Evolutionary conservation across 805 yeast species (phyloP).

Genomic region (Cyberlindnera maritima): DNA sequence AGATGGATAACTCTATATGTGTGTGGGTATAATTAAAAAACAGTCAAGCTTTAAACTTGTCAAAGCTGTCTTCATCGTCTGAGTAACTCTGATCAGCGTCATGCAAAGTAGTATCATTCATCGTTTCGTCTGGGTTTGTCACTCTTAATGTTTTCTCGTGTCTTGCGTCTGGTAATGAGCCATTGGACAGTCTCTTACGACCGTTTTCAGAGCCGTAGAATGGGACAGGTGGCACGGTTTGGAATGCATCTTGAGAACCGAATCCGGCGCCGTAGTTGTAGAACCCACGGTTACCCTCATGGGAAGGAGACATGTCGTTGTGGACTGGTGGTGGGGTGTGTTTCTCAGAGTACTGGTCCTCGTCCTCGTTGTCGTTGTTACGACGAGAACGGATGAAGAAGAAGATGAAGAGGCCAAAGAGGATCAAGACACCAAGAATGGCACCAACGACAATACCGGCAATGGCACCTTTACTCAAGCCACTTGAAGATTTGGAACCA

Average conservation of each 20-base stretch:
- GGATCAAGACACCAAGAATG: conserved; percentile 43
- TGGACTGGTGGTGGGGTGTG: conserved; percentile 15
- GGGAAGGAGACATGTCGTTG: conserved; percentile 14
- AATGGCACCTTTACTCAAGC: conserved; percentile 44
- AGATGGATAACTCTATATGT: no score
- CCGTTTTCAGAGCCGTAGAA: conserved; percentile 30
- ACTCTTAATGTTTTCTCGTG: conserved; percentile 46
- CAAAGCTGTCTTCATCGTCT: conserved; percentile 13
- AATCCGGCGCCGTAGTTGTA: conserved; percentile 9
- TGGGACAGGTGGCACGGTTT: conserved; percentile 17
- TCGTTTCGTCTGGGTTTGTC: conserved; percentile 41
- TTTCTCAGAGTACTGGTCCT: conserved; percentile 16
- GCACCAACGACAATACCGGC: conserved; percentile 62
- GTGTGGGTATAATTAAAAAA: no score
- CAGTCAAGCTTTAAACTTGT: neutral
- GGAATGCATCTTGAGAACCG: conserved; percentile 13
- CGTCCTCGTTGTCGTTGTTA: conserved; percentile 17
- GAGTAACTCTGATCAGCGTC: conserved; percentile 12
- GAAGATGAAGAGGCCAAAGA: conserved; percentile 26
- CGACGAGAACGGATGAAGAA: conserved; percentile 20
- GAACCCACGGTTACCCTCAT: neutral
- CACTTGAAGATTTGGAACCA: conserved; percentile 10
- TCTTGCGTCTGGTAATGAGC: conserved; percentile 53
- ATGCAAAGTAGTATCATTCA: conserved; percentile 17
- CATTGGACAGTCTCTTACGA: conserved; percentile 50